Base-by-base conservation (phyloP, 2,329 filamentous ascomycete species). In the Thyridium curvatum region DNA sequence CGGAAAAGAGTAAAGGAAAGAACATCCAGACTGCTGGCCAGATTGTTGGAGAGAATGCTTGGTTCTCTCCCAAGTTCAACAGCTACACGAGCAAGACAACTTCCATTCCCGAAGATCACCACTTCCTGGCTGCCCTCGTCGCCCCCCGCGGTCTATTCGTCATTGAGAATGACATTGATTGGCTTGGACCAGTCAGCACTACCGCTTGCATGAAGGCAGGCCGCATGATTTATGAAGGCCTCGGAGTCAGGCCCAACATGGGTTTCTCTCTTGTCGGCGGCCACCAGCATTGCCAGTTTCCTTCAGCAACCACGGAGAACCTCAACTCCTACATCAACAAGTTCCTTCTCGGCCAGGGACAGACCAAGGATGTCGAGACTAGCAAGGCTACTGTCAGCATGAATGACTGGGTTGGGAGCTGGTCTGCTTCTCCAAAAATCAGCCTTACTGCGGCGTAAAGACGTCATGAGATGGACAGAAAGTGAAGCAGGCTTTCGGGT, bases 41-140 rank as follows among this genome's bases (percentile, higher is more conserved):
- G 58, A 78, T 79, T 45, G 62, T 79, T 10, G 59, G 55, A 10
- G 74, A 79, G 58, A 78, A 79, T 45, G 72, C 75, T 13, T 79
- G 76, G 75, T 77, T 79, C 64, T 72, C 70, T 35, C 58, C 60
- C 14, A 53, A 59, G 16, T 74, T 79, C 53, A 65, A 76, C 51
- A 41, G 54, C 3, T 76, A 71, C 54, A 63, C 65, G 34, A 65
- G 60, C 42, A 62, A 63, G 45, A 63, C 68, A 12, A 60, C 47
- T 34, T 55, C 52, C 6, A 58, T 75, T 26, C 71, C 72, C 38
- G 66, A 68, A 41, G 72, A 77, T 52, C 72, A 77, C 54, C 72
- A 78, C 54, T 58, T 71, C 52, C 60, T 77, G 12, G 71, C 72
- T 9, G 72, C 66, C 14, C 58, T 77, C 38, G 63, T 77, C 18